Percentiles rank a stretch among this genome's conserved stretches.
These are phyloP conservation scores for Xylaria curta DNA, from an alignment of 495 filamentous ascomycete genomes.

Conservation along the genomic window DNA sequence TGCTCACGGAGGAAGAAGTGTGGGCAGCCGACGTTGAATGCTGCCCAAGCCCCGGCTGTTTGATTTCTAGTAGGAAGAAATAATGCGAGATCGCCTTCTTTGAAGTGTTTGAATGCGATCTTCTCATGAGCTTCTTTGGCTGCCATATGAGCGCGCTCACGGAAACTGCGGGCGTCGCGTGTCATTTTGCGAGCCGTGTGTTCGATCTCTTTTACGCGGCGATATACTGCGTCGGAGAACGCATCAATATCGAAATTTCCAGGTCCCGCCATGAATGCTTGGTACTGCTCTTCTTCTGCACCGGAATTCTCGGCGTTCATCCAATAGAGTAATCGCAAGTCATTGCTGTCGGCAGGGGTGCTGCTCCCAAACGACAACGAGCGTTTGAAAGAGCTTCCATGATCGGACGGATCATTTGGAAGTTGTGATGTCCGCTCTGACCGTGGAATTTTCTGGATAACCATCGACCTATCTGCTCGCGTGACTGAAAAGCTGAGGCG, in stretches of 20 bases:
- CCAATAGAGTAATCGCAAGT: constrained; percentile 78
- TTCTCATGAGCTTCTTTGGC: constrained; percentile 93
- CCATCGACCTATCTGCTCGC: constrained; percentile 73
- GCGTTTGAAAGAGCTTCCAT: constrained; percentile 64
- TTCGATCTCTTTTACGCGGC: constrained; percentile 88
- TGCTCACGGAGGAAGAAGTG: constrained; percentile 97
- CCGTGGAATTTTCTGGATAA: constrained; percentile 78
- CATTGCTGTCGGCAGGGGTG: constrained; percentile 53
- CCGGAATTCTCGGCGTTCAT: constrained; percentile 69
- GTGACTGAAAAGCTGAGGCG: constrained; percentile 81
- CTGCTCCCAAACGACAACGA: constrained; percentile 51
- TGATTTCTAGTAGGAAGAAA: constrained; percentile 96
- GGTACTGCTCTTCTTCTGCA: constrained; percentile 72
- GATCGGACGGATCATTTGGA: constrained; percentile 64
- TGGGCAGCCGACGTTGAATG: constrained; percentile 95
- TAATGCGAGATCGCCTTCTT: constrained; percentile 92
- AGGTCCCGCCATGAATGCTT: constrained; percentile 70
- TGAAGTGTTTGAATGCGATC: constrained; percentile 96
- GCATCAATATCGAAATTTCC: constrained; percentile 79
- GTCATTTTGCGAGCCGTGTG: constrained; percentile 87
- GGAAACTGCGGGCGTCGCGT: constrained; percentile 83
- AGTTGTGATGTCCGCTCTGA: constrained; percentile 60
- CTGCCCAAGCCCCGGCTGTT: constrained; percentile 92
- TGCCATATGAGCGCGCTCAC: constrained; percentile 83
- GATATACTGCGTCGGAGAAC: constrained; percentile 81